Conservation (phyloP, 495 filamentous ascomycete species). For the Talaromyces thailandensis region DNA sequence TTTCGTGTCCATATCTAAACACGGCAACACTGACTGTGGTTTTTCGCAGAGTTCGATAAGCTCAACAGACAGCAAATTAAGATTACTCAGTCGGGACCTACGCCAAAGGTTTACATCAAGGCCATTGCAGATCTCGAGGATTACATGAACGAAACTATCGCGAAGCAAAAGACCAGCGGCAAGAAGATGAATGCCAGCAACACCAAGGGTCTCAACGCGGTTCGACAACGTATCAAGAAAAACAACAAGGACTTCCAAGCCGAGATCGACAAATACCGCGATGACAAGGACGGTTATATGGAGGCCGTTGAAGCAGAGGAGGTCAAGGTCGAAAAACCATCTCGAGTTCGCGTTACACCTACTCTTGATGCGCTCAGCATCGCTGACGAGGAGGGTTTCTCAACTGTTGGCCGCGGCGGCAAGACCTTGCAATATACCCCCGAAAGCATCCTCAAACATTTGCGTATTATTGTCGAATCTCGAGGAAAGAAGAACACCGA, state of each 20-base stretch:
- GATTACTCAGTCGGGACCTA: conserved; percentile 62
- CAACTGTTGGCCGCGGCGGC: conserved; percentile 77
- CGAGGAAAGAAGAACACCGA: conserved; percentile 99
- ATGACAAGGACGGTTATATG: conserved; percentile 80
- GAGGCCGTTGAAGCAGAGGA: conserved; percentile 70
- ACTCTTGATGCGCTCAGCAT: conserved; percentile 10
- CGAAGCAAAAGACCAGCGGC: conserved; percentile 89
- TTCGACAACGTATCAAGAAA: conserved; percentile 96
- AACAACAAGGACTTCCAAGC: conserved; percentile 90
- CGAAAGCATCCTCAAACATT: conserved; percentile 96
- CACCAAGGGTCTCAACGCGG: conserved; percentile 85
- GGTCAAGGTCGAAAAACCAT: conserved; percentile 33
- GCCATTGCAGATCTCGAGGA: conserved; percentile 91
- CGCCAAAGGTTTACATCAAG: conserved; percentile 87
- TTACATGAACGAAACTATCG: conserved; percentile 83
- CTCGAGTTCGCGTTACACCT: conserved; percentile 12
- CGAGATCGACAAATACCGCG: conserved; percentile 81
- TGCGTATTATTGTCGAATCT: conserved; percentile 86
- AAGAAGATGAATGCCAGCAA: conserved; percentile 99
- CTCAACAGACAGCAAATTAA: conserved; percentile 84
- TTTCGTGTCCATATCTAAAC: not conserved
- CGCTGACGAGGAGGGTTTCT: conserved; percentile 75
- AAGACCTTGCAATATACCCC: conserved; percentile 83
- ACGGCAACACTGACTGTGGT: not conserved
- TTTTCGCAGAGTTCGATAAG: conserved; percentile 79